Conservation (phyloP, 176 grass and related monocot species). For the Cenchrus purpureus region DNA sequence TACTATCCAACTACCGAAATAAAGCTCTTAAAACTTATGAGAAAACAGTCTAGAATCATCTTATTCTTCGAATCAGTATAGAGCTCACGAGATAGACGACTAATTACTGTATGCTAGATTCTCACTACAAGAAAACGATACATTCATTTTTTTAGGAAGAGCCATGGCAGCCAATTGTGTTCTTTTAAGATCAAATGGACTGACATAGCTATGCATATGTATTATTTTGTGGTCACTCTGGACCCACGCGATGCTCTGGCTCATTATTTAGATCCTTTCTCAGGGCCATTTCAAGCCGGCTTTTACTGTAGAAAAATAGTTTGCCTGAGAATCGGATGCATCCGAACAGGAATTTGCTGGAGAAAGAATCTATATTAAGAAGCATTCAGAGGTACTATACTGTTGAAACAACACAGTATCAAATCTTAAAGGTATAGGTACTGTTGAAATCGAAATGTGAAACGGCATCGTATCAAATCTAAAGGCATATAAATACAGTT, state of each 20-base stretch:
- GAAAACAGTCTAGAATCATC: slow-evolving; percentile 22
- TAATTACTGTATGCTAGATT: slow-evolving; percentile 23
- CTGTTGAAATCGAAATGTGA: slow-evolving; percentile 27
- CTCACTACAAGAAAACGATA: neutral
- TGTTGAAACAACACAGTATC: slow-evolving; percentile 33
- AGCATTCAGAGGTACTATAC: slow-evolving; percentile 34
- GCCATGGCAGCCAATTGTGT: neutral
- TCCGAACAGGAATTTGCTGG: slow-evolving; percentile 23
- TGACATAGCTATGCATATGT: neutral
- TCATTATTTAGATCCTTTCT: slow-evolving; percentile 25
- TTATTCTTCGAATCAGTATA: neutral
- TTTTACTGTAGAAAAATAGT: slow-evolving; percentile 16
- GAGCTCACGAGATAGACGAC: slow-evolving; percentile 16
- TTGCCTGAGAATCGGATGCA: slow-evolving; percentile 44
- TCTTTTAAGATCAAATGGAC: slow-evolving; percentile 1
- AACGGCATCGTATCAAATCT: slow-evolving; percentile 34
- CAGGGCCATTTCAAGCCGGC: slow-evolving; percentile 12
- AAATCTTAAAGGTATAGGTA: slow-evolving; percentile 28
- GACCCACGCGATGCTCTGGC: slow-evolving; percentile 3
- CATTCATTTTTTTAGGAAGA: slow-evolving; percentile 23
- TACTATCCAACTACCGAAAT: too few relatives aligned
- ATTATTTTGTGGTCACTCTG: neutral
- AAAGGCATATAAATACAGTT: slow-evolving; percentile 43
- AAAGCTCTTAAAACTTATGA: slow-evolving; percentile 4
- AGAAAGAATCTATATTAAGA: slow-evolving; percentile 35